phyloP scores from a whole-genome alignment of 2,329 filamentous ascomycete species.

The Aspergillus fumigatiaffinis region DNA sequence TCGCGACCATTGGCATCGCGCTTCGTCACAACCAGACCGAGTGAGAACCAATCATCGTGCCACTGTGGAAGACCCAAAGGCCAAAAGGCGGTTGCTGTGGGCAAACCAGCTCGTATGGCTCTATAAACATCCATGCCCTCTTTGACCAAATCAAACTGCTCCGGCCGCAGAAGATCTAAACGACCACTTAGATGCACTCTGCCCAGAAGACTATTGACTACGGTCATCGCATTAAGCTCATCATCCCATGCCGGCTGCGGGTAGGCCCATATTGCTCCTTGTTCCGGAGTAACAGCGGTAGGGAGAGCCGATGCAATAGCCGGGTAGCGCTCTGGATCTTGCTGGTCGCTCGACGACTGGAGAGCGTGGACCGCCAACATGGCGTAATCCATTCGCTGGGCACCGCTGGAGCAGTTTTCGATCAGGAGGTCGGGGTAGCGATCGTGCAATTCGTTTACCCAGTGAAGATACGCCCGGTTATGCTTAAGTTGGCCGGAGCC shows the following conservation, averaged over 20 bases:
- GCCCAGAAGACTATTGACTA: slow-evolving; percentile 33
- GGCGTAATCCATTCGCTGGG: slow-evolving; percentile 35
- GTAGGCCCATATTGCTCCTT: slow-evolving; percentile 36
- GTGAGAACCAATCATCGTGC: slow-evolving; percentile 29
- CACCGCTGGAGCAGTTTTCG: slow-evolving; percentile 37
- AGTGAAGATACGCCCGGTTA: slow-evolving; percentile 31
- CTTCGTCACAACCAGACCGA: slow-evolving; percentile 19
- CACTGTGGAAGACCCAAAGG: slow-evolving; percentile 30
- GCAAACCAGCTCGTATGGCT: slow-evolving; percentile 19
- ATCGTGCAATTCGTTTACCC: slow-evolving; percentile 27
- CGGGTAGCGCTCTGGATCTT: slow-evolving; percentile 29
- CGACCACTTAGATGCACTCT: slow-evolving; percentile 30
- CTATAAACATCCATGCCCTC: slow-evolving; percentile 31
- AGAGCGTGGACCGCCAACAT: slow-evolving; percentile 30
- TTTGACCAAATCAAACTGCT: slow-evolving; percentile 23
- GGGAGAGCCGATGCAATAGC: slow-evolving; percentile 29
- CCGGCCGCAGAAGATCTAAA: slow-evolving; percentile 19
- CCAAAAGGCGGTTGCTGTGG: slow-evolving; percentile 25
- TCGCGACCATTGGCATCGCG: background rate
- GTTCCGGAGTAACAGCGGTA: slow-evolving; percentile 35
- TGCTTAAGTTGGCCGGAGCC: slow-evolving; percentile 28
- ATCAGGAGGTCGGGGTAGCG: slow-evolving; percentile 28
- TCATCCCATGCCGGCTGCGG: slow-evolving; percentile 32
- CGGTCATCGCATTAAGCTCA: slow-evolving; percentile 32
- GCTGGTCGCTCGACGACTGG: slow-evolving; percentile 37